Conservation (phyloP, 1,284 basidiomycete genomes). For the Malassezia cuniculi region DNA sequence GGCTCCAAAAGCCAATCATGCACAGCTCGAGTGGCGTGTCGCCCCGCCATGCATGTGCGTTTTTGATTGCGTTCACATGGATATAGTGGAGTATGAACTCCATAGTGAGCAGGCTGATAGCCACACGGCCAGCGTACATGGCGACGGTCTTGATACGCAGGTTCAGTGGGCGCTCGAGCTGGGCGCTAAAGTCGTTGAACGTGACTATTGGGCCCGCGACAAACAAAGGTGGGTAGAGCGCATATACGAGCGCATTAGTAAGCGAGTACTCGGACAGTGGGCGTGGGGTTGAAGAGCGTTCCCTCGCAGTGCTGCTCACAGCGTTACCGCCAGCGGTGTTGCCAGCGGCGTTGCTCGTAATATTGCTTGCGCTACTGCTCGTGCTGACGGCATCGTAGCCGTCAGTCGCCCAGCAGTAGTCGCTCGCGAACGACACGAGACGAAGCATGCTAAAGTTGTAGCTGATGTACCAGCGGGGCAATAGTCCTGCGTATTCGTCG, state of each 20-base stretch:
- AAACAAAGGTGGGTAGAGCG: constrained; percentile 80
- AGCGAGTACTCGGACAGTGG: constrained; percentile 51
- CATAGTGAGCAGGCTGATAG: constrained; percentile 65
- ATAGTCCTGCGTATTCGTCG: constrained; percentile 57
- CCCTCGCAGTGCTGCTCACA: no score
- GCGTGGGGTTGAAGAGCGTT: constrained; percentile 18
- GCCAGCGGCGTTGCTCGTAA: no score
- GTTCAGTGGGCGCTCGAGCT: constrained; percentile 51
- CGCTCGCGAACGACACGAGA: constrained; percentile 80
- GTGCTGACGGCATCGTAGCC: neutral
- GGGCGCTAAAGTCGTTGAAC: constrained; percentile 87
- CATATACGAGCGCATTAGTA: constrained; percentile 59
- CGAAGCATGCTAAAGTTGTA: constrained; percentile 97
- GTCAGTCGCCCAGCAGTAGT: constrained; percentile 65
- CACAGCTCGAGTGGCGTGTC: constrained; percentile 66
- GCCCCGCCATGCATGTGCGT: constrained; percentile 58
- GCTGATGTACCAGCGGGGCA: constrained; percentile 82
- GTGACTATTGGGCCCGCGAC: constrained; percentile 92
- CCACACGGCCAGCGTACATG: constrained; percentile 61
- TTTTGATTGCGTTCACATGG: constrained; percentile 95
- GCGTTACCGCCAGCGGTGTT: no score
- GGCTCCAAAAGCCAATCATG: constrained; percentile 95
- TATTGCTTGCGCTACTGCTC: no score
- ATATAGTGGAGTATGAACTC: constrained; percentile 85
- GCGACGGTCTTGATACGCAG: constrained; percentile 45